These are phyloP conservation scores for Cercophora sp. DNA, from an alignment of 495 filamentous ascomycete genomes.

Conservation along the genomic window DNA sequence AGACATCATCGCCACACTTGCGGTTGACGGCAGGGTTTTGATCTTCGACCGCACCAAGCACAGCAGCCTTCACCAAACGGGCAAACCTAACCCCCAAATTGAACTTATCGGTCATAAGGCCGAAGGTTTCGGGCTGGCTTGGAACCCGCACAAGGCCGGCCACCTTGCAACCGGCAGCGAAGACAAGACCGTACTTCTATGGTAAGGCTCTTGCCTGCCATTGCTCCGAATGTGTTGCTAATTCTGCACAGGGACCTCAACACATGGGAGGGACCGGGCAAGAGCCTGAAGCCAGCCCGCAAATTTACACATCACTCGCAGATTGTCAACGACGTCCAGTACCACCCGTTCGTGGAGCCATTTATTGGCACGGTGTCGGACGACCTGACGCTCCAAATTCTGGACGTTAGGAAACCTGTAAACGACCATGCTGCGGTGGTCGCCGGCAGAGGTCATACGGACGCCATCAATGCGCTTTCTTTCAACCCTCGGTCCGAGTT, in stretches of 20 bases:
- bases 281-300: constrained; percentile 60
- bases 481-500: constrained; percentile 89
- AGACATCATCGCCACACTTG: constrained; percentile 93
- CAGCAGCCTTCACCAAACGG: constrained; percentile 63
- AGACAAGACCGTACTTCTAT: constrained; percentile 84
- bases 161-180: constrained; percentile 85
- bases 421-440: constrained; percentile 61
- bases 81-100: constrained; percentile 72
- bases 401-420: constrained; percentile 71
- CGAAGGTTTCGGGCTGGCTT: constrained; percentile 93
- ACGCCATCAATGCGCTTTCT: constrained; percentile 90
- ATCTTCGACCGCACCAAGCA: constrained; percentile 97
- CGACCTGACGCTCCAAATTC: constrained; percentile 85
- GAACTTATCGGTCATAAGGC: constrained; percentile 78
- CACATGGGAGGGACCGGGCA: constrained; percentile 59
- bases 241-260: constrained; percentile 65
- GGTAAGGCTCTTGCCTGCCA: constrained; percentile 50
- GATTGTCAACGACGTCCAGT: constrained; percentile 94
- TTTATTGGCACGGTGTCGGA: constrained; percentile 93
- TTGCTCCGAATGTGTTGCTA: neutral
- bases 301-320: constrained; percentile 86
- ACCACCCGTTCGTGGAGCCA: constrained; percentile 76
- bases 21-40: constrained; percentile 78
- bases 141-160: constrained; percentile 81
- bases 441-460: constrained; percentile 66